Evolutionary conservation across 352 stramenopile genomes (phyloP), one percentile per base, ranked within the genome.

Genomic region (Phytophthora pini): DNA sequence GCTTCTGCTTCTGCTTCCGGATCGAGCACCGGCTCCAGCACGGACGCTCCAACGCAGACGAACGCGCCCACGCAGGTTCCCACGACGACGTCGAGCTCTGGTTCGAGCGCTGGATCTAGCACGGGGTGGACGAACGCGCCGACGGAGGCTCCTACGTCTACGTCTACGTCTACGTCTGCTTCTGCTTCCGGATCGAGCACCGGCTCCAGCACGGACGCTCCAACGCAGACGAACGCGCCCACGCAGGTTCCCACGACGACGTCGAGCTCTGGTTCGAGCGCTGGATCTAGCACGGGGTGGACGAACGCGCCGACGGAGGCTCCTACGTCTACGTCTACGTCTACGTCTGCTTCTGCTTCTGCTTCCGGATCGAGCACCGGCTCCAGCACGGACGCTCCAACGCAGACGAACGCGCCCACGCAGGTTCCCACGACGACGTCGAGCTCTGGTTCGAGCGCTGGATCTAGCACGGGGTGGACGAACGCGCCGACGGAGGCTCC

Each of bases 91-190:
- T 63, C 43, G 27, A 36, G 15, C 32, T 52, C 47, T 40, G 32
- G 32, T 10, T 48, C 48, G 10, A 55, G 31, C 31, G 38, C 49
- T 57, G 56, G 43, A 45, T 45, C 39, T 17, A 45, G 13, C n/a
- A 20, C 39, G 39, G 11, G 17, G 34, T 20, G 7, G 20, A 40
- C 34, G 34, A 15, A 1, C 34, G 34, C 34, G 40, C 17, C 45
- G 7, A 67, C 59, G 40, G 10, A 55, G 3, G 38, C n/a, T 13
- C 59, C 60, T 12, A 61, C 11, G 8, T 38, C 36, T 15, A 22
- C 36, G 36, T 43, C 60, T 12, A 61, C 11, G 8, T 38, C 36
- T 15, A 22, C 36, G 36, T 43, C 36, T 6, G 17, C 12, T 4
- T 43, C 12, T 9, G 29, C 29, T 34, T 34, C 29, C 5, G 27